Conservation (phyloP, 2,329 filamentous ascomycete species). For the Acarospora socialis region DNA sequence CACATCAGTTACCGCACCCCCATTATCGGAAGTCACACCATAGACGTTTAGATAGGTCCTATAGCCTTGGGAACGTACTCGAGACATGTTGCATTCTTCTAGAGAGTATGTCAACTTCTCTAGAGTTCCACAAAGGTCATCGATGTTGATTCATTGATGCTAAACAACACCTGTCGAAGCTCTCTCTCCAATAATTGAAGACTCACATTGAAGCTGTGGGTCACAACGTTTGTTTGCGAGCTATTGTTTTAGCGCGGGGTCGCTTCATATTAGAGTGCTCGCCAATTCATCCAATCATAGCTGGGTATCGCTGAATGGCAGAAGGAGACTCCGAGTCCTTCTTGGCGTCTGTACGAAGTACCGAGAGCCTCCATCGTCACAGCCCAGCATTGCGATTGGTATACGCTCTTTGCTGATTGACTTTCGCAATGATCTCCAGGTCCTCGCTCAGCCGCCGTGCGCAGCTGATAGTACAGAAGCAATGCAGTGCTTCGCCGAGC, state of each 20-base stretch:
- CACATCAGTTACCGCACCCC: constrained; percentile 14
- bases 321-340: constrained; percentile 26
- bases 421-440: constrained; percentile 57
- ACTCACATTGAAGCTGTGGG: too few species aligned
- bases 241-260: too few species aligned
- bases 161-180: constrained; percentile 3
- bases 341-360: constrained; percentile 21
- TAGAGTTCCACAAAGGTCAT: constrained; percentile 61
- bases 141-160: constrained; percentile 26
- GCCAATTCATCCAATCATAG: constrained; percentile 26
- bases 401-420: too few species aligned
- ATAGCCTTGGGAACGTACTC: constrained; percentile 37
- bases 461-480: constrained; percentile 34
- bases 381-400: neutral
- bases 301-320: constrained; percentile 21
- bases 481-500: constrained; percentile 42
- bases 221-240: too few species aligned
- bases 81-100: constrained; percentile 46
- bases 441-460: constrained; percentile 49
- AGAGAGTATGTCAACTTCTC: constrained; percentile 67
- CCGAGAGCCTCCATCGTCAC: constrained; percentile 9
- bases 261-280: too few species aligned
- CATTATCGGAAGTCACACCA: too few species aligned
- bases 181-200: constrained; percentile 10
- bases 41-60: too few species aligned